phyloP scores from a whole-genome alignment of 768 basidiomycete species.

The Calocybe cyanea region DNA sequence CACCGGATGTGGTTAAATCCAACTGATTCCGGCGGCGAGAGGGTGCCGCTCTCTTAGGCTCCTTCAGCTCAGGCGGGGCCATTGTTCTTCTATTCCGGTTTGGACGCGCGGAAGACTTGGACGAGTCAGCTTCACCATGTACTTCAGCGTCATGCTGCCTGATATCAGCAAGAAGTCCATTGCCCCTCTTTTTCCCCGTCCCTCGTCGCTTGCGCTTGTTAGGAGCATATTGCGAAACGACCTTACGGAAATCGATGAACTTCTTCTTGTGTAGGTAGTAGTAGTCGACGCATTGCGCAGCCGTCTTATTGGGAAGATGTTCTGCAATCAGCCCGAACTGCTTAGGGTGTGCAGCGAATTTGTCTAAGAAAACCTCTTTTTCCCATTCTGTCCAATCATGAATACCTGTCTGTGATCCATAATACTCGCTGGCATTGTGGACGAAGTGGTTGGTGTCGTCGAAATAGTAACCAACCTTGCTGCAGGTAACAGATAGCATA shows the following conservation, averaged over 20 bases:
- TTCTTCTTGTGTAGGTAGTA: constrained; percentile 96
- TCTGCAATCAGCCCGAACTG: constrained; percentile 93
- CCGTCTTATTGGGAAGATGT: constrained; percentile 76
- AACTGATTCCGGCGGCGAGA: constrained; percentile 41
- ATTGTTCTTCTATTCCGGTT: constrained; percentile 40
- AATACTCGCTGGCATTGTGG: constrained; percentile 73
- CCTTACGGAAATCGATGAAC: constrained; percentile 78
- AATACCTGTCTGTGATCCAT: constrained; percentile 65
- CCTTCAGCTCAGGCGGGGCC: constrained; percentile 19
- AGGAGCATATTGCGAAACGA: constrained; percentile 61
- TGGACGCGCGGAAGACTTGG: constrained; percentile 31
- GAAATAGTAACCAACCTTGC: constrained; percentile 58
- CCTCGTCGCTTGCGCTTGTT: constrained; percentile 62
- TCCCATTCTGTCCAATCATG: constrained; percentile 89
- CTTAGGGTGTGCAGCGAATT: constrained; percentile 84
- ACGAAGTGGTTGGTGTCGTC: constrained; percentile 87
- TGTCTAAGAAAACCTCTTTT: constrained; percentile 70
- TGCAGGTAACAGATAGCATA: constrained; percentile 72
- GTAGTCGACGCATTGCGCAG: constrained; percentile 85
- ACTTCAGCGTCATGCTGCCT: constrained; percentile 68
- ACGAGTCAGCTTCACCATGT: constrained; percentile 29
- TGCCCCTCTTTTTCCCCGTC: constrained; percentile 74
- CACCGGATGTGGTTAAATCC: constrained; percentile 45
- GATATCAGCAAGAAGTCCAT: constrained; percentile 79
- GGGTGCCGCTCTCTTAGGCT: constrained; percentile 27